Evolutionary conservation across 1,139 yeast genomes (phyloP).

Genomic region (Suhomyces anneliseae): DNA sequence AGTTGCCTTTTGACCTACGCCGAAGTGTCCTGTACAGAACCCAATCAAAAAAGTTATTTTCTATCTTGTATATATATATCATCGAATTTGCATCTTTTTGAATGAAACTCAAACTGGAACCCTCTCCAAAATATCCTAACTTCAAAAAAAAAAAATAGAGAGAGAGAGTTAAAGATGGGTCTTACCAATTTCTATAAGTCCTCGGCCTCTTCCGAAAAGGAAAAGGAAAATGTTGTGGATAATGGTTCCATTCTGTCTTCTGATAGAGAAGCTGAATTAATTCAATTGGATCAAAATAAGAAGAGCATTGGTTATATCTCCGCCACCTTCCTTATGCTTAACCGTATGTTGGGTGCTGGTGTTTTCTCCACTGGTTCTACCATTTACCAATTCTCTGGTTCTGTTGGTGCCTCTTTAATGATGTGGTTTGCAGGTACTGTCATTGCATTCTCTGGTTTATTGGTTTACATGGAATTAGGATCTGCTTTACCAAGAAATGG

Average conservation of each 20-base stretch:
- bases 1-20: not conserved
- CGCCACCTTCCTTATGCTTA: slow-evolving; percentile 68
- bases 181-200: slow-evolving; percentile 12
- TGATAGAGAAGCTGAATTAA: slow-evolving; percentile 31
- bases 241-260: slow-evolving; percentile 20
- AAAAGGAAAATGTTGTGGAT: slow-evolving; percentile 10
- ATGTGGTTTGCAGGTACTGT: slow-evolving; percentile 79
- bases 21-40: not conserved
- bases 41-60: too few species aligned
- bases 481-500: slow-evolving; percentile 84
- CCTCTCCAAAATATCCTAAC: too few species aligned
- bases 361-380: slow-evolving; percentile 85
- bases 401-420: slow-evolving; percentile 70
- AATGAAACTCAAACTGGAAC: too few species aligned
- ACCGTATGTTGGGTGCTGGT: slow-evolving; percentile 87
- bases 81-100: too few species aligned
- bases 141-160: too few species aligned
- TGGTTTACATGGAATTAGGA: slow-evolving; percentile 83
- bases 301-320: slow-evolving; percentile 66
- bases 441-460: slow-evolving; percentile 71
- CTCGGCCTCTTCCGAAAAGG: slow-evolving; percentile 14
- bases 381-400: slow-evolving; percentile 65
- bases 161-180: slow-evolving; percentile 12
- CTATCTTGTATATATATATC: too few species aligned
- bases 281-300: slow-evolving; percentile 51